phyloP scores from a whole-genome alignment of 139 green algal genomes.

The Chlamydomonas eustigma region DNA sequence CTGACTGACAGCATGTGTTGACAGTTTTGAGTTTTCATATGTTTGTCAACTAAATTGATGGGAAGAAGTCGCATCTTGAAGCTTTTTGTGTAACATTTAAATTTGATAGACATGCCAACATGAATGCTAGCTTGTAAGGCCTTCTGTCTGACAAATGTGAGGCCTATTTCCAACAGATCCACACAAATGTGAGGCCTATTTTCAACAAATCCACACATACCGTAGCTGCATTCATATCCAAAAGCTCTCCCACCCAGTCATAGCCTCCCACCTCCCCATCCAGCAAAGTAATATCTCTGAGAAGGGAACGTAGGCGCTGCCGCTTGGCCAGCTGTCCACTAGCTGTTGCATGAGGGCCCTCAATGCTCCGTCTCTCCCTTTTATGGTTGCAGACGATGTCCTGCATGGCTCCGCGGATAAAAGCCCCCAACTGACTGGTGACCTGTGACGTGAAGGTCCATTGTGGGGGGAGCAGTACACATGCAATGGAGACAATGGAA shows the following conservation, averaged over 20 bases:
- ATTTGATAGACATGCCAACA: too few relatives aligned
- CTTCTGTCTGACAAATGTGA: too few relatives aligned
- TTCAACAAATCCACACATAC: background rate
- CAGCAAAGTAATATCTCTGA: background rate
- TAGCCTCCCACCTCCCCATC: background rate
- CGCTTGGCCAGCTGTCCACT: background rate
- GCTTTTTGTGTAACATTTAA: too few relatives aligned
- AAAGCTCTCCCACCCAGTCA: slow-evolving; percentile 28
- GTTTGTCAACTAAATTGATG: too few relatives aligned
- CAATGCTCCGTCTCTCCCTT: too few relatives aligned
- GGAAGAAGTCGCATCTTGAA: too few relatives aligned
- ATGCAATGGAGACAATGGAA: background rate
- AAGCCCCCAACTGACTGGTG: slow-evolving; percentile 1
- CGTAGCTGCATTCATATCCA: background rate
- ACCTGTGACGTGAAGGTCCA: background rate
- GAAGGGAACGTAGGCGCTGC: slow-evolving; percentile 12
- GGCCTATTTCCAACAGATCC: too few relatives aligned
- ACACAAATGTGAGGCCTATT: too few relatives aligned
- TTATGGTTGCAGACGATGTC: background rate
- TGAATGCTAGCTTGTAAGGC: too few relatives aligned
- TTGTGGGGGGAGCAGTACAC: background rate
- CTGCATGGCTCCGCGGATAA: slow-evolving; percentile 11
- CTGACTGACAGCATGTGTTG: too few relatives aligned
- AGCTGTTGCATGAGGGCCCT: background rate
- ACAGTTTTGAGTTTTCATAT: too few relatives aligned